Evolutionary conservation across 2,329 filamentous ascomycete species (phyloP), one percentile per base, ranked within the genome.

Genomic region (Macrophomina tecta): DNA sequence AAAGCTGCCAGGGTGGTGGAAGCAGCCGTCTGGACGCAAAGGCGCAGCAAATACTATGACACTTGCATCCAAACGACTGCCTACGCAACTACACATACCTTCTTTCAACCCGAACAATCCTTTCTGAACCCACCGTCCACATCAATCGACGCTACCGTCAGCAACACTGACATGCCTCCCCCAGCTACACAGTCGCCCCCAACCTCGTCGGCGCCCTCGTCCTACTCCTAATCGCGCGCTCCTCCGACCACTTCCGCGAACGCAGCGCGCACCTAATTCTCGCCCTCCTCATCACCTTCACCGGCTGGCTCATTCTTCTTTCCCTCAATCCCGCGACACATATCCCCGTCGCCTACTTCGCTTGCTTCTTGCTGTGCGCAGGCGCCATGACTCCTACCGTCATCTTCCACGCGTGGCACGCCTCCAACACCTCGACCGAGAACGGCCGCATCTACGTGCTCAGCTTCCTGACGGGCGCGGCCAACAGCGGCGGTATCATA

Each of bases 391-490:
- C 61, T 8, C 66, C 66, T 0, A 65, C 61, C 16, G 60, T 55
- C 8, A 28, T 68, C 9, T 64, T 68, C 36, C 66, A 68, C 38
- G 52, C 61, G 5, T 68, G 66, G 66, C 66, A 68, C 36, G 53
- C 51, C 1, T 52, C 51, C 9, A 68, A 64, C 46, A 60, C 51
- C 52, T 36, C 23, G 5, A 64, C 60, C 2, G 66, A 68, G 61
- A 68, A 65, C n/a, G 60, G 60, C n/a, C 16, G 66, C 6, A 60
- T 64, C 28, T 53, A 64, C 18, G 61, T 68, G 4, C 30, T 64
- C 52, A 64, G 66, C 11, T 64, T 65, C n/a, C 6, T 68, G 45
- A 64, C 53, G 6, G 66, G 61, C 16, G 60, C 61, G 2, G 60
- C 66, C 0, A 64, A 64, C 9, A n/a, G 52, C 11, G 66, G 66